Evolutionary conservation across 1,139 yeast species (phyloP), one percentile per base, ranked within the genome.

Genomic region (Debaryomyces subglobosus): DNA sequence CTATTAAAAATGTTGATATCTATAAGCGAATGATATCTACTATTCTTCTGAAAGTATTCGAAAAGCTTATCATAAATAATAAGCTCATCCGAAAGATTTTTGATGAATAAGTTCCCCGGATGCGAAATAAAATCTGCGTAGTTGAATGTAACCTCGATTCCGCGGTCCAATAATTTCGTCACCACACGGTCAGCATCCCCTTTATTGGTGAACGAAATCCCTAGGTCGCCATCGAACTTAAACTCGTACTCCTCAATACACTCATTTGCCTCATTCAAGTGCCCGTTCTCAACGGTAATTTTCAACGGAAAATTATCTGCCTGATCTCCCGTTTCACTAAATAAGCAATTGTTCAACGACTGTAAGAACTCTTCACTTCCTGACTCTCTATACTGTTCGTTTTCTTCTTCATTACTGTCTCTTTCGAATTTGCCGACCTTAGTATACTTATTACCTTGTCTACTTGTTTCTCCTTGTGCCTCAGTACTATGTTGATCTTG

Each of bases 31-130:
- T 62, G 58, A 52, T 62, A 69, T 33, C 55, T 49, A n/a, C 68
- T 59, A 27, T 61, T 51, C 2, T 55, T 53, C 46, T 63, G 59
- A 50, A 72, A 67, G 51, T 58, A 69, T 4, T 58, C 55, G 41
- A 55, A 62, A 38, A 72, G 51, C 15, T 56, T 59, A 30, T 57
- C 44, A 21, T 61, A 53, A 36, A 55, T 54, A 23, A 63, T 53
- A 38, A 56, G 51, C n/a, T 44, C 44, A 23, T 54, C 54, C 0
- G 67, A 56, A 29, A 72, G 53, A 41, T 85, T 81, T 51, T 84
- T 77, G 25, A 85, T 77, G 59, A 82, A 84, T 29, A 85, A 62
- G 55, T 81, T 81, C 0, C 89, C 89, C 1, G 91, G 90, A 53
- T 84, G 85, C 20, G 85, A 79, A 27, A 83, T 63, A 25, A 84